Evolutionary conservation across 495 filamentous ascomycete species (phyloP).

Genomic region (Aspergillus saccharolyticus): DNA sequence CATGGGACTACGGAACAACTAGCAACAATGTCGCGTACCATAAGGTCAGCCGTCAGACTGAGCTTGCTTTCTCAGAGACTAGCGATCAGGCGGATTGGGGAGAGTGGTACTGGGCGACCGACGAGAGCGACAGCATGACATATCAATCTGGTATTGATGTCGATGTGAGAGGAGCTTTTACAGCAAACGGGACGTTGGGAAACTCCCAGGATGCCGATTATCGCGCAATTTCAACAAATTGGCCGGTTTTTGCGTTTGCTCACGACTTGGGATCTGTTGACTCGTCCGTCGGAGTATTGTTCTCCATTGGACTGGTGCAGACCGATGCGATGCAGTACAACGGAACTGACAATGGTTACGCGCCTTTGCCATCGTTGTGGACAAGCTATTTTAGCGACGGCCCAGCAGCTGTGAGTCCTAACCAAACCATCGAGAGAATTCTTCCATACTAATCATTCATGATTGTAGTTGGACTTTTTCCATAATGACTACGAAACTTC

Average conservation of each 20-base stretch:
- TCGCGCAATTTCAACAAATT: constrained; percentile 46
- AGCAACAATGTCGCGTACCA: constrained; percentile 47
- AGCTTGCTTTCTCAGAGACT: constrained; percentile 49
- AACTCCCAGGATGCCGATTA: constrained; percentile 48
- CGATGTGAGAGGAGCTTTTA: constrained; percentile 47
- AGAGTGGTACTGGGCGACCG: constrained; percentile 53
- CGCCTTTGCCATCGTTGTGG: constrained; percentile 47
- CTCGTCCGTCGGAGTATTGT: constrained; percentile 37
- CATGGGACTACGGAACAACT: constrained; percentile 51
- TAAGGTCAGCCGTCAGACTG: constrained; percentile 47
- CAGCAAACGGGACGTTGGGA: constrained; percentile 34
- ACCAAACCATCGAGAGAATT: background rate
- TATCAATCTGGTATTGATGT: constrained; percentile 47
- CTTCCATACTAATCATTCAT: background rate
- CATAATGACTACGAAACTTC: constrained; percentile 45
- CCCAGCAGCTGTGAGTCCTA: constrained; percentile 36
- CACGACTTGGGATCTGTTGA: constrained; percentile 46
- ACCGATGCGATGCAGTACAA: constrained; percentile 49
- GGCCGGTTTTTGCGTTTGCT: constrained; percentile 54
- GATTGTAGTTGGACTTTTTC: constrained; percentile 44
- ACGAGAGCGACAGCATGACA: constrained; percentile 30
- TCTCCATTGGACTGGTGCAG: constrained; percentile 51
- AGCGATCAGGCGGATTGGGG: constrained; percentile 57
- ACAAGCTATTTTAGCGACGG: constrained; percentile 49
- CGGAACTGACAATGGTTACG: constrained; percentile 29